phyloP scores from a whole-genome alignment of 768 basidiomycete genomes.

The Ramaria sp. region DNA sequence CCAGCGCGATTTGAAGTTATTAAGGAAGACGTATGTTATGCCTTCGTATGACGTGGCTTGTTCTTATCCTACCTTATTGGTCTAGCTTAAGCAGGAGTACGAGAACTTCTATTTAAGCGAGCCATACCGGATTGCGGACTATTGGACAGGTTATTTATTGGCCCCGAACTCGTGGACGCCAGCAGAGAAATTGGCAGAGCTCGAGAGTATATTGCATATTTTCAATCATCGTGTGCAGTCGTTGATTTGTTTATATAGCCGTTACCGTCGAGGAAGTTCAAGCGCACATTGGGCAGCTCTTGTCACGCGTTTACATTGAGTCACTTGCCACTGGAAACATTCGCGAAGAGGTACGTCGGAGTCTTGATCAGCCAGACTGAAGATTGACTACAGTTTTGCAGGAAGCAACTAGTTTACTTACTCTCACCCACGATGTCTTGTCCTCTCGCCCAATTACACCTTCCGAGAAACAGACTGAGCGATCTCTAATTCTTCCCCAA shows the following conservation, averaged over 20 bases:
- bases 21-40: slow-evolving; percentile 61
- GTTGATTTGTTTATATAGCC: slow-evolving; percentile 30
- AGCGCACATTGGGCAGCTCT: slow-evolving; percentile 43
- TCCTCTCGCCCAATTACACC: slow-evolving; percentile 41
- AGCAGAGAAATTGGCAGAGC: slow-evolving; percentile 62
- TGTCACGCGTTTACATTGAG: slow-evolving; percentile 57
- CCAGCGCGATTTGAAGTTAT: slow-evolving; percentile 69
- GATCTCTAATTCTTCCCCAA: slow-evolving; percentile 55
- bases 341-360: slow-evolving; percentile 57
- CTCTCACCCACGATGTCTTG: slow-evolving; percentile 60
- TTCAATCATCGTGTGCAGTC: not conserved
- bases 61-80: slow-evolving; percentile 6
- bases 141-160: slow-evolving; percentile 61
- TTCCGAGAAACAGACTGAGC: slow-evolving; percentile 37
- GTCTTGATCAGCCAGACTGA: not conserved
- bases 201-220: slow-evolving; percentile 49
- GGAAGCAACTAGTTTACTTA: slow-evolving; percentile 70
- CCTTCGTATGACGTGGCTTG: not conserved
- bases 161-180: slow-evolving; percentile 66
- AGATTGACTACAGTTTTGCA: slow-evolving; percentile 20
- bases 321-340: slow-evolving; percentile 81
- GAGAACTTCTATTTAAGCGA: slow-evolving; percentile 82
- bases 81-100: slow-evolving; percentile 64
- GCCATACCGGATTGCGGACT: slow-evolving; percentile 70
- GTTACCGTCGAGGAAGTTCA: slow-evolving; percentile 65